Base-by-base conservation (phyloP, 2,329 filamentous ascomycete species). In the Aspergillus clavatus region DNA sequence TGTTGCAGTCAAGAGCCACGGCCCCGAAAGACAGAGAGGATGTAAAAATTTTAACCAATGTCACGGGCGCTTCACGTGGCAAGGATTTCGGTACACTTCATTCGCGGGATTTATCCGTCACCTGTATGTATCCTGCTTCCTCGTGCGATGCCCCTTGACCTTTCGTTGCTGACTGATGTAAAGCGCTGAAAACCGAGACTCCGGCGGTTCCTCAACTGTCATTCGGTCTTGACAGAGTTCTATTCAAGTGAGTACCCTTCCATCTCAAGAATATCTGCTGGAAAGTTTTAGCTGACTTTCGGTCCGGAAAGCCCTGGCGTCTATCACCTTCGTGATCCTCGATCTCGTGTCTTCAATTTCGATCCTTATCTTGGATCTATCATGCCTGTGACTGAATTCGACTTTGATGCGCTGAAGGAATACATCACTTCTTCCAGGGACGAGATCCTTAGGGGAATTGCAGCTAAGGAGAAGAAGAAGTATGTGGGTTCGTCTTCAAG, bases 401-500 rank as follows among this genome's bases (percentile, higher is more conserved):
- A 98, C 61, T 98, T 95, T 66, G 79, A 87, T 46, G 83, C 89
- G 3, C 69, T 98, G 43, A 88, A 87, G 64, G 78, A 83, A 51
- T 98, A 95, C 66, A 82, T 95, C 53, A 96, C 90, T 0, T 96
- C 93, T 0, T 97, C 91, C 7, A 83, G 87, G 62, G 93, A 98
- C 62, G 68, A 71, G 5, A 81, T 76, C 4, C 75, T 98, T 10
- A 77, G 84, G n/a, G 64, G 75, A 1, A 79, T 93, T 33, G 87
- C 88, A 2, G 73, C 75, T 40, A 68, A 81, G 43, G 69, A 86
- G 48, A 71, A 75, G 10, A 89, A 83, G 64, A 94, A 86, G 61
- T 98, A 94, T 62, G 84, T 89, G 8, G 93, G 93, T 7, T 98
- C 93, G 10, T 97, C 93, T 0, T 98, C 93, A 1, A 97, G 91